A percentile compares a stretch with the other conserved stretches of the same genome.
phyloP scores from a whole-genome alignment of 1,139 yeast species.

The Protomyces inundatus region DNA sequence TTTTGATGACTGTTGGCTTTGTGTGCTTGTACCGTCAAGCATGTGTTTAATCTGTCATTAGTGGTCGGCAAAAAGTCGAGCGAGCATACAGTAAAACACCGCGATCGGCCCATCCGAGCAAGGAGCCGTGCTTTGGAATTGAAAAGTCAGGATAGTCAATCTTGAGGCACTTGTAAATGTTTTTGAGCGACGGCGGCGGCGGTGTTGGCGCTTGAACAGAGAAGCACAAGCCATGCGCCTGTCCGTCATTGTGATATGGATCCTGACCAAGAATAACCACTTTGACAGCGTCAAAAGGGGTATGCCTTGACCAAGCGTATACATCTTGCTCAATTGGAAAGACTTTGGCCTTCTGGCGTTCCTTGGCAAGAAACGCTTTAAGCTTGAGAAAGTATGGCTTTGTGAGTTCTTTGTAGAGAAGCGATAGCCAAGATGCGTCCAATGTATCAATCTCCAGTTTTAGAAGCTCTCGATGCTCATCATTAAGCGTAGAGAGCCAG shows the following conservation, averaged over 20 bases:
- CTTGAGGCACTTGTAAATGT: conserved; percentile 74
- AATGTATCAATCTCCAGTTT: conserved; percentile 61
- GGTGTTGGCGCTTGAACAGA: conserved; percentile 77
- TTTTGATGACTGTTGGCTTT: conserved; percentile 88
- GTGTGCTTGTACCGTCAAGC: conserved; percentile 88
- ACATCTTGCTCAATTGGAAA: conserved; percentile 74
- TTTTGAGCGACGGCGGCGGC: conserved; percentile 85
- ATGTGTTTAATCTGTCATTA: conserved; percentile 55
- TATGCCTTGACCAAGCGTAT: conserved; percentile 89
- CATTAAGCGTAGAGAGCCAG: conserved; percentile 7
- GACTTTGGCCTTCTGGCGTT: conserved; percentile 44
- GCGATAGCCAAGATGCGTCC: conserved; percentile 72
- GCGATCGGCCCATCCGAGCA: conserved; percentile 77
- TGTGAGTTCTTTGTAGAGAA: conserved; percentile 63
- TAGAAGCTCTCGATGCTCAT: conserved; percentile 5
- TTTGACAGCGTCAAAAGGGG: conserved; percentile 69
- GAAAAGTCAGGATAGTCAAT: conserved; percentile 68
- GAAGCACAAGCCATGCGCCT: conserved; percentile 95
- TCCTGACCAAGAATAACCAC: conserved; percentile 91
- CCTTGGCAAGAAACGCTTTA: conserved; percentile 53
- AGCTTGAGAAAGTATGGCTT: conserved; percentile 79
- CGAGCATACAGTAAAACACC: conserved; percentile 62
- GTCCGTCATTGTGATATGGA: conserved; percentile 87
- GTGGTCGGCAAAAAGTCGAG: background rate
- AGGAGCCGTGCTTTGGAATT: conserved; percentile 40